Conservation (phyloP, 164 flowering plant species). For the Nymphaea thermarum region DNA sequence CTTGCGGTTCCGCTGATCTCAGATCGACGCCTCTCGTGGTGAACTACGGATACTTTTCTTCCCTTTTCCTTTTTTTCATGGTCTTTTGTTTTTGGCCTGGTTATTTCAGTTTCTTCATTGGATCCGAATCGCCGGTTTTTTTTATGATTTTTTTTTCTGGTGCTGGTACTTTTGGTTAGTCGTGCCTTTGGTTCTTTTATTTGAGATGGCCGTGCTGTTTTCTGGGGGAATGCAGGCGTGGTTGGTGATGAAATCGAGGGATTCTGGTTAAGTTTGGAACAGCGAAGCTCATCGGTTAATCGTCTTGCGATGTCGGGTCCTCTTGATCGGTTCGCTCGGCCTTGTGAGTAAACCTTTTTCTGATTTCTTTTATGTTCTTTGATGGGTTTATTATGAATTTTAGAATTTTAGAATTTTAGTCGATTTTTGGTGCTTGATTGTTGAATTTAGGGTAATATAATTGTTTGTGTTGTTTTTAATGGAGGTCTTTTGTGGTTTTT, state of each 20-base stretch:
- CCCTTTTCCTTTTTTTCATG: not conserved
- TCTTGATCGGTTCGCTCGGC: conserved; percentile 28
- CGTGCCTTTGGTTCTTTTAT: not conserved
- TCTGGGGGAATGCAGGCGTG: not conserved
- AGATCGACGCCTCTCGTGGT: no score
- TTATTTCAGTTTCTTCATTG: not conserved
- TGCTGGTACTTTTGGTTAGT: not conserved
- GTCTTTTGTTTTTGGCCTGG: not conserved
- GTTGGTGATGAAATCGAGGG: not conserved
- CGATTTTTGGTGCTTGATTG: not conserved
- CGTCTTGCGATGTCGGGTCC: conserved; percentile 24
- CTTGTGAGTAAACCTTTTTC: conserved; percentile 21
- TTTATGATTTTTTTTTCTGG: not conserved
- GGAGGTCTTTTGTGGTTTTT: no score
- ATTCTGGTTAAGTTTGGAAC: not conserved
- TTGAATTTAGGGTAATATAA: not conserved
- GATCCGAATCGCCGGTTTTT: not conserved
- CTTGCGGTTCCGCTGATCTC: not conserved
- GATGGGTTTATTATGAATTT: not conserved
- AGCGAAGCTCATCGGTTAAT: not conserved
- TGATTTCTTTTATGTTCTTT: not conserved
- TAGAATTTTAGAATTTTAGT: not conserved
- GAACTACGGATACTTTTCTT: no score
- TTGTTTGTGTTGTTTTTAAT: no score
- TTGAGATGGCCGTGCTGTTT: not conserved